phyloP scores from a whole-genome alignment of 108 stramenopile species.

The Schizochytrium sp. region DNA sequence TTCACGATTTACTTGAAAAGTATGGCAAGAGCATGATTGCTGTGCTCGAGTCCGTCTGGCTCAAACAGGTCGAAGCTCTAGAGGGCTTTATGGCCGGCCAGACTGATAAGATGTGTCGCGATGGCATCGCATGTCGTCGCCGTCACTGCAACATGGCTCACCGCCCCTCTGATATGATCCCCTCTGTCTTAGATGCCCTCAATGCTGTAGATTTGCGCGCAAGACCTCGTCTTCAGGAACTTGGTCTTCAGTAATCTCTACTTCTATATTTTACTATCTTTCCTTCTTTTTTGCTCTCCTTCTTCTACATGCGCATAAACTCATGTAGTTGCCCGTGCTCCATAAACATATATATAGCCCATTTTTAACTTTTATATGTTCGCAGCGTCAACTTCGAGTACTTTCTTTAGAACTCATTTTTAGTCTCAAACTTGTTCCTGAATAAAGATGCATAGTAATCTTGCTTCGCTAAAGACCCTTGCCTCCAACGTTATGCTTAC shows the following conservation, averaged over 20 bases:
- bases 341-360: too few relatives aligned
- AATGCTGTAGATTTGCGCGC: slow-evolving; percentile 48
- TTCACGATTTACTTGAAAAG: slow-evolving; percentile 39
- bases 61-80: slow-evolving; percentile 41
- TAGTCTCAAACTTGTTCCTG: too few relatives aligned
- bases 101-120: slow-evolving; percentile 52
- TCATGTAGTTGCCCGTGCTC: too few relatives aligned
- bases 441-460: too few relatives aligned
- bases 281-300: too few relatives aligned
- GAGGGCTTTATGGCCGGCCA: slow-evolving; percentile 54
- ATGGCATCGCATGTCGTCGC: slow-evolving; percentile 54
- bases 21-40: slow-evolving; percentile 16
- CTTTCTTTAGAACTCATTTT: too few relatives aligned
- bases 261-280: too few relatives aligned
- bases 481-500: too few relatives aligned
- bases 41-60: slow-evolving; percentile 44
- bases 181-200: slow-evolving; percentile 19
- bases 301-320: too few relatives aligned
- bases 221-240: slow-evolving; percentile 5
- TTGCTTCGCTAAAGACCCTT: too few relatives aligned
- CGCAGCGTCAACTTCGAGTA: too few relatives aligned
- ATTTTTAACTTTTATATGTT: too few relatives aligned
- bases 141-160: slow-evolving; percentile 58
- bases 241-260: neutral
- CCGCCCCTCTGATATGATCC: slow-evolving; percentile 59